phyloP scores from a whole-genome alignment of 192 early-diverging fungal species.

The Glomus cerebriforme region DNA sequence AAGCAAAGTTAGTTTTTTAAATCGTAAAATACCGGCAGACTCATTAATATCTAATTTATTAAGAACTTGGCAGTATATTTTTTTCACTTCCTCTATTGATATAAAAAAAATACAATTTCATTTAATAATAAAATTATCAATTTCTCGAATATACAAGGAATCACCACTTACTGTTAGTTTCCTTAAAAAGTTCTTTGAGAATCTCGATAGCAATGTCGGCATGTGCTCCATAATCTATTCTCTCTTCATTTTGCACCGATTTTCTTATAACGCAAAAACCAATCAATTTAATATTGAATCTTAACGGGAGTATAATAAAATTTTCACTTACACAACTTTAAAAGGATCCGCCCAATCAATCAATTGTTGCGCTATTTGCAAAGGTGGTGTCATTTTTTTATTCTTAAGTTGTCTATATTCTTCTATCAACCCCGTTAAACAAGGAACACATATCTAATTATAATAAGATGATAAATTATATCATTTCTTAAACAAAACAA shows the following conservation, averaged over 20 bases:
- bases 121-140: neutral
- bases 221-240: conserved; percentile 52
- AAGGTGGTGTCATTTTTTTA: conserved; percentile 54
- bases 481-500: neutral
- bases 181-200: conserved; percentile 54
- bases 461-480: neutral
- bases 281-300: neutral
- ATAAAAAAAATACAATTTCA: neutral
- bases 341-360: conserved; percentile 79
- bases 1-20: neutral
- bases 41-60: conserved; percentile 58
- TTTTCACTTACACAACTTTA: conserved; percentile 58
- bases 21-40: conserved; percentile 12
- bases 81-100: conserved; percentile 55
- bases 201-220: conserved; percentile 65
- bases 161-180: conserved; percentile 39
- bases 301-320: neutral
- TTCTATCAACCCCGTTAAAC: conserved; percentile 39
- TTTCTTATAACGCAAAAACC: conserved; percentile 36
- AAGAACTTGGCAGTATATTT: conserved; percentile 63
- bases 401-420: conserved; percentile 40
- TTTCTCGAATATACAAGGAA: neutral
- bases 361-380: conserved; percentile 72
- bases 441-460: conserved; percentile 41
- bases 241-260: conserved; percentile 33